Base-by-base conservation (phyloP, 345 rosid genomes). In the Isatis tinctoria region DNA sequence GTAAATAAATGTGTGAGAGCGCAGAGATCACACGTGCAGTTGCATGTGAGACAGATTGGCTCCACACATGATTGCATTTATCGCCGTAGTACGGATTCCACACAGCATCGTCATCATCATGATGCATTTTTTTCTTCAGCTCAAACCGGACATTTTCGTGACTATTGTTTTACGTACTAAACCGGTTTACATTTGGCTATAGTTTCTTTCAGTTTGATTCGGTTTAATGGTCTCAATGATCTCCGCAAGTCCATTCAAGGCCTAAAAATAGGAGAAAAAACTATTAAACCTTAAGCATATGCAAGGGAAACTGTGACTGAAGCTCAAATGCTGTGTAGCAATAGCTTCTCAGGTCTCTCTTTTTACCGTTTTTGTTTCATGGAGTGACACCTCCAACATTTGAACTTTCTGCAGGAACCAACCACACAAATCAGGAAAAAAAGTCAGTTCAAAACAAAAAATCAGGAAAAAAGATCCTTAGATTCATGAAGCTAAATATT, bases 11-110 rank as follows among this genome's bases (percentile, higher is more conserved):
- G 68, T 2, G 44, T 59, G 60, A 60, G 47, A 26, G 35, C 33
- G 59, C 74, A 69, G 79, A 75, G 73, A 44, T 35, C 70, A 75
- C 74, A 69, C 79, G 74, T 69, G 79, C 79, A 60, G 57, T 51
- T 68, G 70, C 74, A 75, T 61, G 75, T 70, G 76, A 48, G 80
- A 70, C 80, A 71, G 80, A 77, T 77, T 65, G 76, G 80, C 56
- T 77, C 67, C 47, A 65, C 80, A 71, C 80, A 77, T 71, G 80
- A 57, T 65, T 76, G 80, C 76, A 77, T 71, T 76, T 63, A 70
- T 64, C 67, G 26, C 35, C 59, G 37, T 70, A 24, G 71, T 76
- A 76, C 75, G 71, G 71, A 70, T 52, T 60, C 32, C 13, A 41
- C 28, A 74, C 37, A 41, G 3, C 56, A 45, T 53, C 45, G 35